Conservation (phyloP, 2,329 filamentous ascomycete species). For the Aspergillus sp. region DNA sequence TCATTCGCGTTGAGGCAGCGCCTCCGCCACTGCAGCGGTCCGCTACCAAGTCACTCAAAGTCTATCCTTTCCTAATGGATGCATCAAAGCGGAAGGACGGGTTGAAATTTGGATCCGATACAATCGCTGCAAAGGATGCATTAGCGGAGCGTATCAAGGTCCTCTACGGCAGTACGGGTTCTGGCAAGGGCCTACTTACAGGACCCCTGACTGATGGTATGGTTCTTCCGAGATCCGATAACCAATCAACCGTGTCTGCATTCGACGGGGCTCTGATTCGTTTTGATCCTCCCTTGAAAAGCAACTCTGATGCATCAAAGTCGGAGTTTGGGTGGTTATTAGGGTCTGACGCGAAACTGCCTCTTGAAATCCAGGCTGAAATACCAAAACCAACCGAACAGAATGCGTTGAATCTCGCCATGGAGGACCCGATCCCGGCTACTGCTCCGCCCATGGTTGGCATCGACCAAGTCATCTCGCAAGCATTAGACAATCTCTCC, state of each 20-base stretch:
- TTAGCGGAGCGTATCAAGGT: constrained; percentile 67
- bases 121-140: constrained; percentile 78
- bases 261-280: constrained; percentile 85
- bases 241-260: constrained; percentile 53
- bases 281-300: constrained; percentile 63
- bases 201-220: constrained; percentile 90
- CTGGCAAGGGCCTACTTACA: constrained; percentile 65
- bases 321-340: constrained; percentile 64
- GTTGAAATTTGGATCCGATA: constrained; percentile 84
- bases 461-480: constrained; percentile 73
- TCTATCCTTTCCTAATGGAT: constrained; percentile 73
- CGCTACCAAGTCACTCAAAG: constrained; percentile 66
- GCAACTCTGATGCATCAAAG: constrained; percentile 31
- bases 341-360: constrained; percentile 71
- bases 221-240: constrained; percentile 65
- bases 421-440: constrained; percentile 57
- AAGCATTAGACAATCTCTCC: constrained; percentile 72
- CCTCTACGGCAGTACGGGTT: constrained; percentile 63
- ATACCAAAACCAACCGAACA: constrained; percentile 63
- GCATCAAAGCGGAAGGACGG: constrained; percentile 61
- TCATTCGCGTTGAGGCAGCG: constrained; percentile 84
- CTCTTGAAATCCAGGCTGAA: constrained; percentile 73
- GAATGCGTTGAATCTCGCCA: constrained; percentile 39
- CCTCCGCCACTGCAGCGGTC: constrained; percentile 68
- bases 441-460: constrained; percentile 70